Evolutionary conservation across 2,329 filamentous ascomycete genomes (phyloP).

Genomic region (Fusarium brachygibbosum): DNA sequence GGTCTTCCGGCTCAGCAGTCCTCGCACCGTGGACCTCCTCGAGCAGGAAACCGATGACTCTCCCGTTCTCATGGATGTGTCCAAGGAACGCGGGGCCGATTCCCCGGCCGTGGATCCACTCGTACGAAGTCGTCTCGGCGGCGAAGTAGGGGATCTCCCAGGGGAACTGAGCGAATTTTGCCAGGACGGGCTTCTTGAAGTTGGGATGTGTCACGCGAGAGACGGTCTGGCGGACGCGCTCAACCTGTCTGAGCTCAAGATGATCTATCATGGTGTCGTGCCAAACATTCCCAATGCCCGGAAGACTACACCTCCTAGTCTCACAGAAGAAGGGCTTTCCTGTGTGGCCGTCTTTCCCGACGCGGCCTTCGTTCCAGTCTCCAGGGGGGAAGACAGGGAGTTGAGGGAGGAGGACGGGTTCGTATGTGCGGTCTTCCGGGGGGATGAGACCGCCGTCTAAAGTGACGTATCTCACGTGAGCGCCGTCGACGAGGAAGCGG

Average conservation of each 20-base stretch:
- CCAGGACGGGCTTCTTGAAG: conserved; percentile 43
- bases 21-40: conserved; percentile 46
- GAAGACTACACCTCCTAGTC: conserved; percentile 46
- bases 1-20: conserved; percentile 48
- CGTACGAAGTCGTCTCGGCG: conserved; percentile 51
- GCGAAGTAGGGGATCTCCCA: conserved; percentile 52
- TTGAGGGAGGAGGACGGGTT: conserved; percentile 49
- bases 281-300: conserved; percentile 54
- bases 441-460: conserved; percentile 54
- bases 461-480: conserved; percentile 58
- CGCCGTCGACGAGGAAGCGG: conserved; percentile 55
- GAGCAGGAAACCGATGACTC: conserved; percentile 50
- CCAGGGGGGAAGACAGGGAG: conserved; percentile 56
- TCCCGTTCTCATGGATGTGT: conserved; percentile 51
- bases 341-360: conserved; percentile 47
- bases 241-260: conserved; percentile 49
- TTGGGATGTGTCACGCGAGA: conserved; percentile 46
- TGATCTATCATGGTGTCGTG: conserved; percentile 53
- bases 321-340: conserved; percentile 49
- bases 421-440: conserved; percentile 52
- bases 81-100: conserved; percentile 52
- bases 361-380: conserved; percentile 57
- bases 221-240: conserved; percentile 49
- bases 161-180: conserved; percentile 49
- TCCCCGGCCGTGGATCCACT: conserved; percentile 48